Conservation (phyloP, 257 asterid genomes). For the Scutellaria baicalensis region DNA sequence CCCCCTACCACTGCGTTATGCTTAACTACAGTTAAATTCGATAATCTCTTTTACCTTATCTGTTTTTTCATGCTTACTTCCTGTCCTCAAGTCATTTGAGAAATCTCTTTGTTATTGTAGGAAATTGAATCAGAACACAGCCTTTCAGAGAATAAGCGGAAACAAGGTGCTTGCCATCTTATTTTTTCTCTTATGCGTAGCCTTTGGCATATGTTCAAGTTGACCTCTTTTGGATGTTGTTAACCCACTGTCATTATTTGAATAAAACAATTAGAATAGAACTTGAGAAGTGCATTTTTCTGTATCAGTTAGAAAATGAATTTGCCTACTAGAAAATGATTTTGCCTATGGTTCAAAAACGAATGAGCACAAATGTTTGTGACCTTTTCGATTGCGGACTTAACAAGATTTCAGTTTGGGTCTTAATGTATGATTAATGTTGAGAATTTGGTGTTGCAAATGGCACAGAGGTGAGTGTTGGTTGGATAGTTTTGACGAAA, state of each 20-base stretch:
- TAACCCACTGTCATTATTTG: not conserved
- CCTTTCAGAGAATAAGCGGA: conserved; percentile 37
- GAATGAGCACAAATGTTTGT: not conserved
- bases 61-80: not conserved
- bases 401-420: not conserved
- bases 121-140: conserved; percentile 38
- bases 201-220: not conserved
- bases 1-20: not conserved
- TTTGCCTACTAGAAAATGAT: no score
- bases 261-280: not conserved
- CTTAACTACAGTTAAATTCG: not conserved
- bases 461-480: not conserved
- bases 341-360: not conserved
- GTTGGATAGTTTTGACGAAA: not conserved
- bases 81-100: not conserved
- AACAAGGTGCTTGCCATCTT: conserved; percentile 42
- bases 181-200: not conserved
- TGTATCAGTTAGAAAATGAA: not conserved
- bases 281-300: not conserved
- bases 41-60: not conserved
- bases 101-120: conserved; percentile 30
- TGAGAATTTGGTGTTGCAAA: not conserved
- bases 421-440: not conserved
- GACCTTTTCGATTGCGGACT: not conserved
- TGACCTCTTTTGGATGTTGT: not conserved